A percentile compares a stretch with the other conserved stretches of the same genome.
Evolutionary conservation across 208 protist species (phyloP).

Genomic region (Balamuthia mandrillaris): DNA sequence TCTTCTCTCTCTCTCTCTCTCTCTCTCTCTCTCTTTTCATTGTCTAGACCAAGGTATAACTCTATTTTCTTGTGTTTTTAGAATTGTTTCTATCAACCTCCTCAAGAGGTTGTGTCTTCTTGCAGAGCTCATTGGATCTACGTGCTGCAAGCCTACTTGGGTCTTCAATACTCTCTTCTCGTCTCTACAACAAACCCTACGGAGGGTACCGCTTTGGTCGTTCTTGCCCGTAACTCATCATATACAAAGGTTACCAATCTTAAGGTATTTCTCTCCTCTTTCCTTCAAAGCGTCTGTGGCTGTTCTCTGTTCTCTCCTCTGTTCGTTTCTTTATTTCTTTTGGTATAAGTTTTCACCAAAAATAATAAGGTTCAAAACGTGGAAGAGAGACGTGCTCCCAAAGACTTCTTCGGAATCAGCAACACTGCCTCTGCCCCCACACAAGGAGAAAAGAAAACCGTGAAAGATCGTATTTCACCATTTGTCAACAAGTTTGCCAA

Average conservation of each 20-base stretch:
- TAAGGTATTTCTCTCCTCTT: background rate
- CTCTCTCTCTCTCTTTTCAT: background rate
- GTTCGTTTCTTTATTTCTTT: background rate
- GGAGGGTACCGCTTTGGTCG: slow-evolving; percentile 14
- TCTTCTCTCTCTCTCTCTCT: background rate
- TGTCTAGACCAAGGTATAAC: background rate
- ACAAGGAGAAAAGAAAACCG: background rate
- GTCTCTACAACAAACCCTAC: background rate
- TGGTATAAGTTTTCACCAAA: no score
- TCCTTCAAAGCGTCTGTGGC: background rate
- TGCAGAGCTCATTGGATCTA: slow-evolving; percentile 31
- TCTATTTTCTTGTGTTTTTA: background rate
- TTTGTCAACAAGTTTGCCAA: slow-evolving; percentile 11
- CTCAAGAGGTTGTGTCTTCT: background rate
- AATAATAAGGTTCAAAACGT: no score
- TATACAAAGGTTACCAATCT: slow-evolving; percentile 1
- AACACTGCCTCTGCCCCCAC: background rate
- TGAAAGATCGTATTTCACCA: slow-evolving; percentile 9
- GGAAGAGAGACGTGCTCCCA: background rate
- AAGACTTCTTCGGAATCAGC: background rate
- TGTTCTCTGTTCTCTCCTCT: background rate
- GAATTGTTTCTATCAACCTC: background rate
- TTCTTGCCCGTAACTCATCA: background rate
- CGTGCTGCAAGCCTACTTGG: slow-evolving; percentile 10
- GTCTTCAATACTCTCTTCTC: slow-evolving; percentile 3